Percentiles rank a stretch among this genome's conserved stretches.
Evolutionary conservation across 1,284 basidiomycete genomes (phyloP).

Genomic region (Pseudozyma sp.): DNA sequence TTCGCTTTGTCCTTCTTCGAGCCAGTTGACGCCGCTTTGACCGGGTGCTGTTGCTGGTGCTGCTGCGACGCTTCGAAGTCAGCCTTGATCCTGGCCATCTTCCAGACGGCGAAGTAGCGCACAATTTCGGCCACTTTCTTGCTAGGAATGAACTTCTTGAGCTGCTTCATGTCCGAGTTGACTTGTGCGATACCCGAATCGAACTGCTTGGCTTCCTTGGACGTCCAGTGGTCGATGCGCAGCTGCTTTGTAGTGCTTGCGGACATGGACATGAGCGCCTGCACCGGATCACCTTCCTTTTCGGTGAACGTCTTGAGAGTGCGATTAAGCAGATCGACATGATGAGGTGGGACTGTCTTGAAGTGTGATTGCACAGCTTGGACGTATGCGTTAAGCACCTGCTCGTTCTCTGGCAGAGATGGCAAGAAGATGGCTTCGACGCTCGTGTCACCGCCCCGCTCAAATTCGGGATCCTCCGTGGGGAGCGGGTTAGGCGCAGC

Average conservation of each 20-base stretch:
- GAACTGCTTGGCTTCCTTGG: constrained; percentile 79
- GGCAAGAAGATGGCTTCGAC: constrained; percentile 74
- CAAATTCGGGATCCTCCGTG: constrained; percentile 69
- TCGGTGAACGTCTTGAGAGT: constrained; percentile 80
- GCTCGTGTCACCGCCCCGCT: constrained; percentile 80
- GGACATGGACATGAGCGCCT: constrained; percentile 82
- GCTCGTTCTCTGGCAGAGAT: constrained; percentile 67
- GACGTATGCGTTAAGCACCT: constrained; percentile 78
- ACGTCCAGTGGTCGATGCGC: constrained; percentile 72
- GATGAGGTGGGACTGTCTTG: constrained; percentile 70
- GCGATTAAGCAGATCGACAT: constrained; percentile 86
- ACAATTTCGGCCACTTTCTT: constrained; percentile 81
- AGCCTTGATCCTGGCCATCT: constrained; percentile 72
- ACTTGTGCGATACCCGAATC: constrained; percentile 79
- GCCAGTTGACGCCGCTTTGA: constrained; percentile 8
- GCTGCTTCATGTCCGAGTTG: constrained; percentile 81
- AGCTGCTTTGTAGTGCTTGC: constrained; percentile 74
- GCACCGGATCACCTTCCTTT: constrained; percentile 77
- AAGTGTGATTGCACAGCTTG: constrained; percentile 70
- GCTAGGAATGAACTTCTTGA: constrained; percentile 79
- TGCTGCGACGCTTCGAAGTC: constrained; percentile 31
- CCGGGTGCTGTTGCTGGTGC: constrained; percentile 14
- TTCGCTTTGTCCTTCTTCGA: constrained; percentile 28
- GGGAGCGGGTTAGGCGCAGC: constrained; percentile 17
- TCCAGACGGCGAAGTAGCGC: constrained; percentile 85